Evolutionary conservation across 2,329 filamentous ascomycete genomes (phyloP), one percentile per base, ranked within the genome.

Genomic region (Diaporthe ampelina): DNA sequence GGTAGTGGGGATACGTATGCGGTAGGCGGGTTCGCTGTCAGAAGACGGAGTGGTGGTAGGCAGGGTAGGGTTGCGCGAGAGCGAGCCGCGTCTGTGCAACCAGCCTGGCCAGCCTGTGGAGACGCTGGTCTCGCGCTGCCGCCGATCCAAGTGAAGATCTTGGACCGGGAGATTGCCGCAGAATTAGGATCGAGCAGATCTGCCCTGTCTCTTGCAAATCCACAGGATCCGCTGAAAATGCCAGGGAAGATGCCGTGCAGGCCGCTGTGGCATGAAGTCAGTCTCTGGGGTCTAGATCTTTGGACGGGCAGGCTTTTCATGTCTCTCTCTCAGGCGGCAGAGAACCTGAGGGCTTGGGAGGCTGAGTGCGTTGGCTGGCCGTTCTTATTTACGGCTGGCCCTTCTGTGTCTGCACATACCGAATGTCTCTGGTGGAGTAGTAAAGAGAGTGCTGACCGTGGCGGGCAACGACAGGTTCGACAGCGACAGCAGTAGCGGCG

Each of bases 1-100:
- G 48, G 32, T 68, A n/a, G 45, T 24, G 48, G 56, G 24, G 50
- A 40, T 29, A 17, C 52, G 68, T 32, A 35, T 72, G 24, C n/a
- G 29, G 45, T 35, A 54, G 63, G 58, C 50, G 19, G 37, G 26
- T 40, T 56, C 8, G 48, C 45, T 72, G 54, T 65, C 68, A 45
- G 68, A 57, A 50, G 61, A 50, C 48, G 43, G 56, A 24, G 35
- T 37, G 68, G 52, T 68, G 52, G 48, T 50, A 73, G 61, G 21
- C 48, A 70, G 24, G 40, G 48, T 50, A 73, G 61, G 24, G 61
- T 72, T 32, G 50, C 35, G 35, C 58, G 56, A 57, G 56, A 61
- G 45, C 54, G 52, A 73, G 68, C 72, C 56, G 61, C 37, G 48
- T 52, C 29, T 61, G 72, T 76, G 70, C 61, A 52, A 76, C 59